These are phyloP conservation scores for Simmondsia chinensis DNA, from an alignment of 148 eudicot genomes.

Conservation along the genomic window DNA sequence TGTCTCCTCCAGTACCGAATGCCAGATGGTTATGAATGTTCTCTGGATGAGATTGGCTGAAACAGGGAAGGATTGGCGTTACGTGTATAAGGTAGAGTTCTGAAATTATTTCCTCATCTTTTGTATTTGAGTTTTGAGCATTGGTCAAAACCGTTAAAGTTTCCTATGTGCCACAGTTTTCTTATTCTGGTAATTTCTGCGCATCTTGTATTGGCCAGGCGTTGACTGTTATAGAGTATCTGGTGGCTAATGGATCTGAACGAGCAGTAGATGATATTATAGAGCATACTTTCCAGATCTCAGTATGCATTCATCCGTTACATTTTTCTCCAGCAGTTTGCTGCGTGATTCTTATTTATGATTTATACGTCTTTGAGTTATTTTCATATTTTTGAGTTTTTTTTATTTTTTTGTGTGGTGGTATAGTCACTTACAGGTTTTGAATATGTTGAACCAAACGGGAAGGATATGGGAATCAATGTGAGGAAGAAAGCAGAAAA, in stretches of 20 bases:
- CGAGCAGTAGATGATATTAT: slow-evolving; percentile 97
- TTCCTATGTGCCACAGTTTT: too few species aligned
- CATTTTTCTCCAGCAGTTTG: neutral
- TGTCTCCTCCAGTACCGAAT: slow-evolving; percentile 56
- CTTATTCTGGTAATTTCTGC: slow-evolving; percentile 9
- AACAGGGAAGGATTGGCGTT: slow-evolving; percentile 86
- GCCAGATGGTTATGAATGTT: slow-evolving; percentile 94
- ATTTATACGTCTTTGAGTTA: neutral
- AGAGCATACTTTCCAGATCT: slow-evolving; percentile 93
- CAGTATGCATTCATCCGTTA: slow-evolving; percentile 34
- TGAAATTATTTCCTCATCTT: neutral
- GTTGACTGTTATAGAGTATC: slow-evolving; percentile 91
- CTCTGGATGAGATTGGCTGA: slow-evolving; percentile 92
- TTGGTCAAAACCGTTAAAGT: too few species aligned
- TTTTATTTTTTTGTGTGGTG: slow-evolving; percentile 12
- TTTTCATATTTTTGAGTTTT: slow-evolving; percentile 1
- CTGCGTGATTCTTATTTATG: neutral
- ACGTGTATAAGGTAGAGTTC: slow-evolving; percentile 71
- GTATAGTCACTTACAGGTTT: slow-evolving; percentile 72
- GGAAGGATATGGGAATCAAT: slow-evolving; percentile 89
- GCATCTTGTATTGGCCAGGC: slow-evolving; percentile 31
- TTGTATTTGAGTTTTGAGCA: slow-evolving; percentile 1
- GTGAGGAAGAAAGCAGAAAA: slow-evolving; percentile 95
- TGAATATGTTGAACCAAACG: slow-evolving; percentile 83
- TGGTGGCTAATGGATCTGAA: slow-evolving; percentile 92